Percentiles rank a stretch among this genome's conserved stretches.
These are phyloP conservation scores for Furcasterigmium sp. DNA, from an alignment of 2,329 filamentous ascomycete species.

Conservation along the genomic window DNA sequence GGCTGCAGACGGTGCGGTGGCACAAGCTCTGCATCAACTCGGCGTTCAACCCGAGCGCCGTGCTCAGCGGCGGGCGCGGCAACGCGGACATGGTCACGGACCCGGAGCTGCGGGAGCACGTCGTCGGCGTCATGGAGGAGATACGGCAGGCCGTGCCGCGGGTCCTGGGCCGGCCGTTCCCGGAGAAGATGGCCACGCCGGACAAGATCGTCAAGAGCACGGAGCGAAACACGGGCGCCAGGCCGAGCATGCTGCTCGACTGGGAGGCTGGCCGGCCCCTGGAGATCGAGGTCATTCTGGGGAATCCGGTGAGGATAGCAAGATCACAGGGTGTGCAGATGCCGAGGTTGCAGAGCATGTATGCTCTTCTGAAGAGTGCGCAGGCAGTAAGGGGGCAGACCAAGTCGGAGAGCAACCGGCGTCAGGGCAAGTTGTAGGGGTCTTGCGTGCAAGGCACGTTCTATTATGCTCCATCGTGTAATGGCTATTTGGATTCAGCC, in stretches of 20 bases:
- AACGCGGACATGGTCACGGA: constrained; percentile 64
- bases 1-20: constrained; percentile 67
- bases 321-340: constrained; percentile 57
- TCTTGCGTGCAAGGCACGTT: too few species aligned
- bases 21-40: constrained; percentile 75
- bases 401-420: constrained; percentile 3
- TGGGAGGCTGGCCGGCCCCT: constrained; percentile 62
- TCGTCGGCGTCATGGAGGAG: constrained; percentile 65
- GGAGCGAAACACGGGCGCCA: constrained; percentile 57
- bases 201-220: constrained; percentile 60
- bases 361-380: constrained; percentile 59
- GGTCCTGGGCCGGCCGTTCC: constrained; percentile 57
- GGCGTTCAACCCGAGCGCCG: constrained; percentile 67
- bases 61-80: constrained; percentile 57
- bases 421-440: constrained; percentile 30
- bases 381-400: constrained; percentile 46
- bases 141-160: constrained; percentile 59
- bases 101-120: constrained; percentile 54
- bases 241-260: constrained; percentile 64
- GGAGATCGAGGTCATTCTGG: constrained; percentile 69
- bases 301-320: constrained; percentile 64
- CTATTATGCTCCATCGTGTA: too few species aligned
- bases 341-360: constrained; percentile 61
- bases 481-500: too few species aligned
- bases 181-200: constrained; percentile 53